phyloP scores from a whole-genome alignment of 2,329 filamentous ascomycete species.

The Phialophora macrospora region DNA sequence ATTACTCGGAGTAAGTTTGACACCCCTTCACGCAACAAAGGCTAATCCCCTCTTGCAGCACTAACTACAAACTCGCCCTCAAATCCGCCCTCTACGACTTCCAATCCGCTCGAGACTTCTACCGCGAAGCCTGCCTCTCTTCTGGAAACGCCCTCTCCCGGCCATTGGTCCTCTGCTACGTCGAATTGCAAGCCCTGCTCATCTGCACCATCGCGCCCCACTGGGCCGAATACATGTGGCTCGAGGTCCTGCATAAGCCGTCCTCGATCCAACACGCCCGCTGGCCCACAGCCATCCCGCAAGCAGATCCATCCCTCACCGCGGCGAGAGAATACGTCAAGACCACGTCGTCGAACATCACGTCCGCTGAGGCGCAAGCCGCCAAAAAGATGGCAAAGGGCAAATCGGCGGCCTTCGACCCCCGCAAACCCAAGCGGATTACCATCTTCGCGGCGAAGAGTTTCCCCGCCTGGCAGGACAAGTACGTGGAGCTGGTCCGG shows the following conservation, averaged over 20 bases:
- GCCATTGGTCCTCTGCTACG: conserved; percentile 76
- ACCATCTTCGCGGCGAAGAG: conserved; percentile 79
- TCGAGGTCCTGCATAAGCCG: conserved; percentile 80
- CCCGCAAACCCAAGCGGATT: conserved; percentile 88
- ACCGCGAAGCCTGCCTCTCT: conserved; percentile 79
- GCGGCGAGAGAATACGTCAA: conserved; percentile 84
- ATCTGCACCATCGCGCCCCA: conserved; percentile 86
- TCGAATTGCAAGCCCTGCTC: conserved; percentile 83
- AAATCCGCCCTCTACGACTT: conserved; percentile 90
- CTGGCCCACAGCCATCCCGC: conserved; percentile 70
- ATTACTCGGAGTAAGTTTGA: conserved; percentile 69
- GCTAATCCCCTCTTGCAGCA: conserved; percentile 49
- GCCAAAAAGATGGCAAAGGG: conserved; percentile 91
- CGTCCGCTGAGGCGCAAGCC: conserved; percentile 74
- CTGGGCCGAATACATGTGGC: conserved; percentile 93
- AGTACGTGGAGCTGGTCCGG: conserved; percentile 80
- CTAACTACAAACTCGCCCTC: conserved; percentile 83
- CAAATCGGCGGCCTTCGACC: conserved; percentile 82
- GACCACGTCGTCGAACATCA: conserved; percentile 75
- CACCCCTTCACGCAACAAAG: not conserved
- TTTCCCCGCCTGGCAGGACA: conserved; percentile 89
- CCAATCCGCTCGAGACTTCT: conserved; percentile 83
- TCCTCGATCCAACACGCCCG: conserved; percentile 77
- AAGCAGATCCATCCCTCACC: conserved; percentile 68
- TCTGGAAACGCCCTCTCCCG: conserved; percentile 85